Conservation (phyloP, 495 filamentous ascomycete species). For the Bombardia bombarda region DNA sequence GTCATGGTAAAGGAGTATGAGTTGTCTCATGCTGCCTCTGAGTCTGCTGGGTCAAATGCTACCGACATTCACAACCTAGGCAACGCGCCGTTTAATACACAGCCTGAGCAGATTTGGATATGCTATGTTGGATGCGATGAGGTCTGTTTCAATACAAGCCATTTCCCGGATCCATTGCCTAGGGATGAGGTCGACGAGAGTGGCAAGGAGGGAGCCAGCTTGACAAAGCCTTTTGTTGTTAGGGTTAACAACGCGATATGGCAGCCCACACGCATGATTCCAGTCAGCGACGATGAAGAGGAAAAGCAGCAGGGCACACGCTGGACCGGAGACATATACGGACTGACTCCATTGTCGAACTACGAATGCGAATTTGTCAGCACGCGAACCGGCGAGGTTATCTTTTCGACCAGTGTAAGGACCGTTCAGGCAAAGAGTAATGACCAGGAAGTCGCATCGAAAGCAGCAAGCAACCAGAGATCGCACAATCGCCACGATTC, state of each 20-base stretch:
- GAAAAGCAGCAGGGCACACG: slow-evolving; percentile 32
- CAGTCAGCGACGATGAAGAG: slow-evolving; percentile 47
- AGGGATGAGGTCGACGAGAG: slow-evolving; percentile 13
- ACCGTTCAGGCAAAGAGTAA: slow-evolving; percentile 63
- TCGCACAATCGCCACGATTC: slow-evolving; percentile 65
- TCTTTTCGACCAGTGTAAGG: slow-evolving; percentile 73
- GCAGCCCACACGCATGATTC: slow-evolving; percentile 69
- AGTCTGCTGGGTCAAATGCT: slow-evolving; percentile 65
- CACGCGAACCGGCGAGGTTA: slow-evolving; percentile 59
- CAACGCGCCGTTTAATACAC: slow-evolving; percentile 61
- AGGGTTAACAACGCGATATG: slow-evolving; percentile 83
- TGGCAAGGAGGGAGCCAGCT: slow-evolving; percentile 44
- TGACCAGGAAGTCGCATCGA: slow-evolving; percentile 45
- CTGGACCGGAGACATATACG: slow-evolving; percentile 83
- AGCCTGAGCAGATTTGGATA: slow-evolving; percentile 79
- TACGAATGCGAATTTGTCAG: slow-evolving; percentile 82
- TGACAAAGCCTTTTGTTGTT: slow-evolving; percentile 72
- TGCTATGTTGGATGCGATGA: slow-evolving; percentile 74
- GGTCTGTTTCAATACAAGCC: slow-evolving; percentile 73
- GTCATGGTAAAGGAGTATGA: slow-evolving; percentile 90
- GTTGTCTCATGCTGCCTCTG: slow-evolving; percentile 65
- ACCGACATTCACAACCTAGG: slow-evolving; percentile 75
- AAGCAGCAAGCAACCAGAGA: slow-evolving; percentile 41
- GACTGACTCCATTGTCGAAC: slow-evolving; percentile 75
- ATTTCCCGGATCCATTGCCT: slow-evolving; percentile 37